Evolutionary conservation across 2,329 filamentous ascomycete species (phyloP).

Genomic region (Pseudocercospora cruenta): DNA sequence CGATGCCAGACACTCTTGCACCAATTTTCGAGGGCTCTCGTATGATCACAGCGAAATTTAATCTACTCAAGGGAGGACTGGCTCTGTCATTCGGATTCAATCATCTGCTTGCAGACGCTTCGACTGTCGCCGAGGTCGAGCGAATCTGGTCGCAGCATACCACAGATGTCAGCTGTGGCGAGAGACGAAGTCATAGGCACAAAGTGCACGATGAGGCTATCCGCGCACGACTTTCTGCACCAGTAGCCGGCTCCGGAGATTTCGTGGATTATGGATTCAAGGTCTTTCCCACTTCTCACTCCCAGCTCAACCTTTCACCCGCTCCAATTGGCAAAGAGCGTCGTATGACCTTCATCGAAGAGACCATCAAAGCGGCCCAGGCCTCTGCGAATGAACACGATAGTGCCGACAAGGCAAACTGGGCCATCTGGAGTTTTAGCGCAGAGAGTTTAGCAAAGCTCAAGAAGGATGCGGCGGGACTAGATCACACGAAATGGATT

Average conservation of each 20-base stretch:
- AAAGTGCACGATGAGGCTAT: constrained; percentile 9
- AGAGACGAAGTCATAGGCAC: constrained; percentile 10
- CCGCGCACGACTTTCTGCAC: constrained; percentile 18
- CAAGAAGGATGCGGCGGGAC: constrained; percentile 19
- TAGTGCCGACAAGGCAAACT: constrained; percentile 13
- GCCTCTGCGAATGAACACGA: constrained; percentile 8
- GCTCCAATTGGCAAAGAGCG: constrained; percentile 10
- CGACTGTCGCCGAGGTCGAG: constrained; percentile 21
- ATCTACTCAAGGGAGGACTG: constrained; percentile 20
- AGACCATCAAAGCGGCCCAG: constrained; percentile 14
- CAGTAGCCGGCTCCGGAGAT: background rate
- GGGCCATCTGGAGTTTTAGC: constrained; percentile 24
- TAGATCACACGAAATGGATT: constrained; percentile 20
- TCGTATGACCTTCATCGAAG: constrained; percentile 10
- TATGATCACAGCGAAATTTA: constrained; percentile 24
- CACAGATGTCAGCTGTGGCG: constrained; percentile 19
- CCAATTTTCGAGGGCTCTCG: constrained; percentile 20
- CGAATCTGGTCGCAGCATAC: constrained; percentile 25
- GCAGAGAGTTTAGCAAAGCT: constrained; percentile 20
- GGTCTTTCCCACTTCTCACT: constrained; percentile 18
- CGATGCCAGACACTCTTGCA: constrained; percentile 12
- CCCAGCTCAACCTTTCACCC: constrained; percentile 18
- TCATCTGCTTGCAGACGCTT: constrained; percentile 23
- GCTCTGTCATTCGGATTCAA: constrained; percentile 25
- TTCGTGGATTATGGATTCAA: constrained; percentile 19